Evolutionary conservation across 2,329 filamentous ascomycete species (phyloP), one percentile per base, ranked within the genome.

Genomic region (Aspergillus calidoustus): DNA sequence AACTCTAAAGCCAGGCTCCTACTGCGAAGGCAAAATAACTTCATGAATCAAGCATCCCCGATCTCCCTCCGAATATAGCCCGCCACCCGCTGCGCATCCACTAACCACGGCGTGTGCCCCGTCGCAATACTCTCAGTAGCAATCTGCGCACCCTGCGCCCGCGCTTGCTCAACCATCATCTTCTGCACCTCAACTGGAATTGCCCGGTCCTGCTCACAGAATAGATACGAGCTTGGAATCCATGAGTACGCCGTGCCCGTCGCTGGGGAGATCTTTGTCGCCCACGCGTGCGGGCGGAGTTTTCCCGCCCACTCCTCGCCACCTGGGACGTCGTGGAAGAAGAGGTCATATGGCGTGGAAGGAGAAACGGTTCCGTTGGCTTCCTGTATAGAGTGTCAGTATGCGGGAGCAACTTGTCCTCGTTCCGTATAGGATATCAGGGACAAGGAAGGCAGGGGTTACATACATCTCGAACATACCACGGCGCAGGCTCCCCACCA

Each of bases 241-340:
- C 57, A 59, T 41, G 68, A 44, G 54, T 73, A 76, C 1, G 71
- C 72, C 0, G 67, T 63, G 46, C 65, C 59, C 1, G 70, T 72
- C 7, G 74, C 70, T 2, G 71, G 71, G 1, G 70, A 57, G 25
- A 63, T 68, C 31, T 72, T 71, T 7, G 72, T 72, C 9, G 62
- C 68, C 68, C 68, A 73, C 11, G 74, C 68, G 63, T 76, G 72
- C 11, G 73, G 73, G 3, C 67, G 68, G 6, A 76, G 69, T 9
- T 66, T 67, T 22, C 64, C 46, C 7, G 67, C 72, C 71, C 73
- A 76, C 22, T 70, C 47, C 30, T 63, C 54, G 5, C 72, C 71
- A 54, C 72, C 68, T 2, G 69, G 68, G 13, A 72, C 69, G 51
- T 75, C 74, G 30, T 75, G 72, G 60, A 76, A 74, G 46, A 76